phyloP scores from a whole-genome alignment of 1,284 basidiomycete genomes.

The Pseudozyma pruni region DNA sequence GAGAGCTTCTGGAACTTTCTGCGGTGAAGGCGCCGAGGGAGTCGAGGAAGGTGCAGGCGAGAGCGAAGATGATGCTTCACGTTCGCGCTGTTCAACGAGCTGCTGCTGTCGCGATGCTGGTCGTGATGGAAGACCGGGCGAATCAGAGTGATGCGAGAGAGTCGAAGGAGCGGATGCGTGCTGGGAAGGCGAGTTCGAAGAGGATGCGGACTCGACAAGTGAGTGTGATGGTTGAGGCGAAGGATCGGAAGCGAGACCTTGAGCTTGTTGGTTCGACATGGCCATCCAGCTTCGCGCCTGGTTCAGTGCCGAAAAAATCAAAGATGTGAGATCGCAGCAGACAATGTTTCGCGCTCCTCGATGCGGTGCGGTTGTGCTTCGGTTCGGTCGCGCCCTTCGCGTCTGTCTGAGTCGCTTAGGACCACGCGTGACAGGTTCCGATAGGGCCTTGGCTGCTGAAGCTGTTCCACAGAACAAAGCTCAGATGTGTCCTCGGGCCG shows the following conservation, averaged over 20 bases:
- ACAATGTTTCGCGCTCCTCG: neutral
- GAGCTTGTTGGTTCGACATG: slow-evolving; percentile 25
- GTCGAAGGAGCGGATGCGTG: neutral
- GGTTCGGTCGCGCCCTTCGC: too few relatives aligned
- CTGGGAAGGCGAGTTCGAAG: slow-evolving; percentile 3
- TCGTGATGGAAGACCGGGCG: neutral
- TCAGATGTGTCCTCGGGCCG: too few relatives aligned
- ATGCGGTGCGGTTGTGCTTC: too few relatives aligned
- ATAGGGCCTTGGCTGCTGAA: too few relatives aligned
- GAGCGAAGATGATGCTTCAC: slow-evolving; percentile 31
- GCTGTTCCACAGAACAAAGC: too few relatives aligned
- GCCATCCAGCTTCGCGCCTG: slow-evolving; percentile 13
- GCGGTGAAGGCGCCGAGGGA: slow-evolving; percentile 21
- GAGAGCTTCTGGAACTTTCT: neutral
- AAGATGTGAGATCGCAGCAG: slow-evolving; percentile 31
- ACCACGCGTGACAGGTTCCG: too few relatives aligned
- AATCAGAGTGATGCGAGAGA: neutral
- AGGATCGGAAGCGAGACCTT: slow-evolving; percentile 21
- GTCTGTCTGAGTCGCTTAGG: too few relatives aligned
- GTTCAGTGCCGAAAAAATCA: neutral
- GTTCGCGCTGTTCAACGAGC: slow-evolving; percentile 3
- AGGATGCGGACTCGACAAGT: slow-evolving; percentile 9
- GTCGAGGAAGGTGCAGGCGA: slow-evolving; percentile 37
- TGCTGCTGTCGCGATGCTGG: slow-evolving; percentile 6
- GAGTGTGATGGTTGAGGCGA: slow-evolving; percentile 24